Evolutionary conservation across 441 rosid genomes (phyloP).

Genomic region (Daphne laureola): DNA sequence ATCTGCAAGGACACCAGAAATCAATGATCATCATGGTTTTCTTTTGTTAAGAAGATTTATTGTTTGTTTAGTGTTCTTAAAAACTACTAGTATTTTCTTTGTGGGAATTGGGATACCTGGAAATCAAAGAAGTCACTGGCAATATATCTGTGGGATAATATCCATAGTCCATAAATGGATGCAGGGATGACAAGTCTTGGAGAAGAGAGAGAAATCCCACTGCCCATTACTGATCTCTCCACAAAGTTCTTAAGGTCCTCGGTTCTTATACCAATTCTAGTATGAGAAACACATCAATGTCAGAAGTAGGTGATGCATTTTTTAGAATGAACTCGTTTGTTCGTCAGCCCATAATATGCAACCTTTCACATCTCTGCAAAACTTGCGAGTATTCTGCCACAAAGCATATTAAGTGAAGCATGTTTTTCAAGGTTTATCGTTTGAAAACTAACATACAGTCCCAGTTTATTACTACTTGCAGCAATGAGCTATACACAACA

Average conservation of each 20-base stretch:
- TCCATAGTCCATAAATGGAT: constrained; percentile 70
- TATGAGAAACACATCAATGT: constrained; percentile 11
- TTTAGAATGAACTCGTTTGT: no score
- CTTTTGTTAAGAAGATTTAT: not conserved
- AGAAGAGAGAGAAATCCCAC: constrained; percentile 75
- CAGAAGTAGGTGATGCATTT: not conserved
- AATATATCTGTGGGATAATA: constrained; percentile 52
- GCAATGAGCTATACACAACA: no score
- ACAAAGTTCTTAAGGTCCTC: constrained; percentile 56
- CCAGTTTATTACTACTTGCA: no score
- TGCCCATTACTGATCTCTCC: constrained; percentile 62
- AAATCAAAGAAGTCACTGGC: constrained; percentile 58
- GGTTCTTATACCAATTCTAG: constrained; percentile 79
- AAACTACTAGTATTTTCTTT: not conserved
- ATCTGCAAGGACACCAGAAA: constrained; percentile 34
- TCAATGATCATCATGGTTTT: not conserved
- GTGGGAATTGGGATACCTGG: constrained; percentile 43
- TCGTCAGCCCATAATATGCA: no score
- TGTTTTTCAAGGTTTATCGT: no score
- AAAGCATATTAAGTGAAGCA: no score
- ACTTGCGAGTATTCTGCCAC: no score
- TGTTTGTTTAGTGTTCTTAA: no score
- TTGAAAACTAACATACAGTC: no score
- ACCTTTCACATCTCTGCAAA: no score
- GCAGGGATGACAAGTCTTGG: constrained; percentile 88